phyloP scores from a whole-genome alignment of 2,329 filamentous ascomycete species.

The Metarhizium rileyi region DNA sequence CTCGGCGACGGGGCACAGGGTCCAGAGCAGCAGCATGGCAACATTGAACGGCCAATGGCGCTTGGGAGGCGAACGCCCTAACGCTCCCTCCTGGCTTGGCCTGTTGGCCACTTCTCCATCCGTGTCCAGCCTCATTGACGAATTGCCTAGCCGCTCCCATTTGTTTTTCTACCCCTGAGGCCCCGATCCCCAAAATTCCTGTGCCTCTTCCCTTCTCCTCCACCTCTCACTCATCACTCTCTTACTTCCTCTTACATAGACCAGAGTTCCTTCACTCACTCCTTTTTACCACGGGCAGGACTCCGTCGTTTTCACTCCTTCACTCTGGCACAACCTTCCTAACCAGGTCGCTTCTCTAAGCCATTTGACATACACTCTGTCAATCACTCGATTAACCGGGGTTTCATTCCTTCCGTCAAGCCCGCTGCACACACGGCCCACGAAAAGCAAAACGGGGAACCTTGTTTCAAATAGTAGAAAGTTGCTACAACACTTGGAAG shows the following conservation, averaged over 20 bases:
- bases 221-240: conserved; percentile 4
- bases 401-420: background rate
- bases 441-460: conserved; percentile 8
- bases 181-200: background rate
- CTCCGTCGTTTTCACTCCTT: conserved; percentile 9
- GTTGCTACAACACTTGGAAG: too few species aligned
- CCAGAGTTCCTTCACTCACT: conserved; percentile 4
- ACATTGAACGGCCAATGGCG: too few species aligned
- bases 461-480: background rate
- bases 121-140: background rate
- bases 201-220: background rate
- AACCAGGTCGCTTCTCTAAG: background rate
- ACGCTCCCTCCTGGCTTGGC: background rate
- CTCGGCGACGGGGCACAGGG: too few species aligned
- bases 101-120: background rate
- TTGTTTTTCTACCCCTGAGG: conserved; percentile 1
- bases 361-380: background rate
- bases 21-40: too few species aligned
- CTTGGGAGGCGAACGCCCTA: too few species aligned
- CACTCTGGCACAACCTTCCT: conserved; percentile 1
- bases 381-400: background rate
- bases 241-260: conserved; percentile 8
- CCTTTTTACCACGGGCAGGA: conserved; percentile 9
- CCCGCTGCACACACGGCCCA: background rate
- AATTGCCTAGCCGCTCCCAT: background rate